Evolutionary conservation across 2,329 filamentous ascomycete species (phyloP), one percentile per base, ranked within the genome.

Genomic region (Leptographium galeiforme): DNA sequence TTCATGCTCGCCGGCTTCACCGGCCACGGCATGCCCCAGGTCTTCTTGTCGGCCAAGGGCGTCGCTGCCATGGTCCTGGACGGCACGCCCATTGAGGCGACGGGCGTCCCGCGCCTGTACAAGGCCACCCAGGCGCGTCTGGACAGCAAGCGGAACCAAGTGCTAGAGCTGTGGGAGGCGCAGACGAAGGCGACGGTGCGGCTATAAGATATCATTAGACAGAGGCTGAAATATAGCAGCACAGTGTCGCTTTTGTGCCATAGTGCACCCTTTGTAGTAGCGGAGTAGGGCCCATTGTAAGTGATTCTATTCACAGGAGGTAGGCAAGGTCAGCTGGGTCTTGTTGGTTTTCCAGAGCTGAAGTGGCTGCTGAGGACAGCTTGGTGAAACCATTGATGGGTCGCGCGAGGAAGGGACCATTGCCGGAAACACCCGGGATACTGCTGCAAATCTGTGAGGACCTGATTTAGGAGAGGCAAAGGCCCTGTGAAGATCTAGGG

Each of bases 1-100:
- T 72, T 67, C 48, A 63, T 77, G 18, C 61, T 73, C 30, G 72
- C 69, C 0, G 75, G 74, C 0, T 77, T 76, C 56, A 71, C 69
- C 32, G 75, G 75, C 0, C 73, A 76, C 53, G 75, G 75, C 0
- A 78, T 78, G 73, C 68, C 72, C 0, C 60, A 72, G 34, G 68
- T 74, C 19, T 70, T 70, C 30, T 61, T 72, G 0, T 61, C 65
- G 6, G 67, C 67, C 8, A 68, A 70, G 55, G 71, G 65, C 0
- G 45, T 75, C 8, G 70, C 66, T 2, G 56, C 61, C 34, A 74
- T 76, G 70, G 41, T 50, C 56, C 34, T 61, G 6, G 56, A 64
- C 2, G 63, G 58, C 3, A 40, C 47, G 1, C 48, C 56, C 0
- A 72, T 69, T 52, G 62, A 65, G 47, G 58, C 66, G 14, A 67